Evolutionary conservation across 768 basidiomycete genomes (phyloP), one percentile per base, ranked within the genome.

Genomic region (Amanita muscaria): DNA sequence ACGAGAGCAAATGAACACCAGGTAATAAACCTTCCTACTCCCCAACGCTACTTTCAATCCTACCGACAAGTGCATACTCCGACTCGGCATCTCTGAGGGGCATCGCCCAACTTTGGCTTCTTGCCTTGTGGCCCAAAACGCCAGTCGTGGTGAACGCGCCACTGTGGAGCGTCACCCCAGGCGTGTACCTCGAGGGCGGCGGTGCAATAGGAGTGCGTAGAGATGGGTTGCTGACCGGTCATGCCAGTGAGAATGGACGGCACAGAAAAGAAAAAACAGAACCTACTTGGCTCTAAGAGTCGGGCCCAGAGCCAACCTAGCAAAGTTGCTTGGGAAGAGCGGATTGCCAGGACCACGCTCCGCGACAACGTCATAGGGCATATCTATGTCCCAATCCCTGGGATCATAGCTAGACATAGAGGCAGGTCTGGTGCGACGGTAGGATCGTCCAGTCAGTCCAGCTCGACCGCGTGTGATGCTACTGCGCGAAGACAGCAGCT

Each of bases 291-390:
- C 74, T 11, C 64, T 60, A 53, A 88, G 62, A 18, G 83, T 88
- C 16, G 87, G 86, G 25, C 74, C 76, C 27, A 73, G 52, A 19
- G 76, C 73, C 50, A 90, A 60, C 44, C 74, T 73, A 24, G 84
- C 76, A 61, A 90, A 93, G 56, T 76, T 86, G 51, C 77, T 82
- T 3, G 86, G 85, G 65, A 93, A 93, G 5, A 90, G 64, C 11
- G 88, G 88, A 51, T 80, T 75, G 0, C 86, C 88, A 2, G 82
- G 79, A 1, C 66, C 69, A 4, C 86, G 71, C 51, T 87, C 84
- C 7, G 72, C 74, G n/a, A 74, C 63, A 3, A 69, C 61, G 56
- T 77, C 66, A 53, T 78, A 75, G 10, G 60, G 61, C 11, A 58
- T 61, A 15, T n/a, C n/a, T n/a, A n/a, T n/a, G n/a, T 58, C 53